phyloP scores from a whole-genome alignment of 2,329 filamentous ascomycete genomes.

The Raffaelea albimanens region DNA sequence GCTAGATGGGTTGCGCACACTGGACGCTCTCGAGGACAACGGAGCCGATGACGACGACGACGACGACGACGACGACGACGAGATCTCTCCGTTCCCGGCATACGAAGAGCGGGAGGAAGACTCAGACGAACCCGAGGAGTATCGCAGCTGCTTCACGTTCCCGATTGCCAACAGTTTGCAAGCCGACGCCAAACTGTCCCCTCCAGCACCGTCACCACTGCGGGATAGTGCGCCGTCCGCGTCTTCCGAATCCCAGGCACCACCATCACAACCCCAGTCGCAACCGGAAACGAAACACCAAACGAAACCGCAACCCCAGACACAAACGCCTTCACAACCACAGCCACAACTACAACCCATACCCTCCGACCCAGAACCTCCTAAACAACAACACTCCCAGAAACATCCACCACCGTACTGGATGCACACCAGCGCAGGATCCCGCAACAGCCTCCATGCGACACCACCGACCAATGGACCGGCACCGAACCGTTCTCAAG shows the following conservation, averaged over 20 bases:
- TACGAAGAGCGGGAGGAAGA: background rate
- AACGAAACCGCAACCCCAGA: background rate
- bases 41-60: too few relatives aligned
- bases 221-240: background rate
- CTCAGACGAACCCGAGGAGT: background rate
- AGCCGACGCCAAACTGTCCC: background rate
- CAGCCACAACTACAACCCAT: background rate
- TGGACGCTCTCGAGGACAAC: too few relatives aligned
- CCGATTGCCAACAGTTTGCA: background rate
- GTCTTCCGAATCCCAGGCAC: background rate
- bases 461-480: too few relatives aligned
- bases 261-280: background rate
- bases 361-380: background rate
- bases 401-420: conserved; percentile 11
- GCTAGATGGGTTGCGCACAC: too few relatives aligned
- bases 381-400: background rate
- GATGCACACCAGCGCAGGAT: conserved; percentile 9
- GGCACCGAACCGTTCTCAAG: too few relatives aligned
- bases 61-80: background rate
- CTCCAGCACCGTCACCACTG: background rate
- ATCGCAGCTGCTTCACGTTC: background rate
- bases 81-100: background rate
- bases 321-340: background rate
- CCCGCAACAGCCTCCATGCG: background rate
- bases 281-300: too few relatives aligned